Base-by-base conservation (phyloP, 441 rosid species). In the Jatropha multifida region DNA sequence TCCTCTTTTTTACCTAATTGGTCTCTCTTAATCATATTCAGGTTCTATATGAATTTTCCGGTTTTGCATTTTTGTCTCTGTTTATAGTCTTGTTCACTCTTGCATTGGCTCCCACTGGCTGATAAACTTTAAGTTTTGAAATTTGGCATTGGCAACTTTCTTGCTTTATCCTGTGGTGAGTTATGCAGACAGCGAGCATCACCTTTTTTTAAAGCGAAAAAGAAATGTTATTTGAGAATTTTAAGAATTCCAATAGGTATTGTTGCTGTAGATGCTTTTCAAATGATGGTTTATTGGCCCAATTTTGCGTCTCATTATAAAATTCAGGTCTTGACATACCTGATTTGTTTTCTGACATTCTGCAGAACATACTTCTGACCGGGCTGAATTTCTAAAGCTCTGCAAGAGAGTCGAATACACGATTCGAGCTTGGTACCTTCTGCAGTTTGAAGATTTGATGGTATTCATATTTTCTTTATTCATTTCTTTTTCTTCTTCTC, bases 371-470 rank as follows among this genome's bases (percentile, higher is more conserved):
- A 73, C 81, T 56, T n/a, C 83, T 48, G 97, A 96, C 72, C 82
- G 91, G 70, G 86, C 88, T 1, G 99, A 96, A 85, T 96, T 96
- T 84, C 65, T 90, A 26, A 93, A 88, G 86, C 88, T 96, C 69
- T 91, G 95, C 81, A 89, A 93, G 88, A 86, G 99, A 83, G 88
- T 90, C 17, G 98, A 96, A 84, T 93, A 83, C 86, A 90, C 90
- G 3, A 85, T 96, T 74, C 88, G 99, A 80, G 98, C 99, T 61
- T 96, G 98, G 99, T 96, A 96, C 83, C 90, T 89, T 77, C 88
- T 96, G 65, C 97, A 96, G 76, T 96, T 93, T 82, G 99, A 95
- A 79, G 97, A 95, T 81, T 82, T 93, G 80, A 90, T 95, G 98
- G 99, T 95, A 88, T 13, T 72, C 72, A 15, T 74, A 13, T 38